Evolutionary conservation across 352 stramenopile genomes (phyloP).

Genomic region (Phytophthora sp.): DNA sequence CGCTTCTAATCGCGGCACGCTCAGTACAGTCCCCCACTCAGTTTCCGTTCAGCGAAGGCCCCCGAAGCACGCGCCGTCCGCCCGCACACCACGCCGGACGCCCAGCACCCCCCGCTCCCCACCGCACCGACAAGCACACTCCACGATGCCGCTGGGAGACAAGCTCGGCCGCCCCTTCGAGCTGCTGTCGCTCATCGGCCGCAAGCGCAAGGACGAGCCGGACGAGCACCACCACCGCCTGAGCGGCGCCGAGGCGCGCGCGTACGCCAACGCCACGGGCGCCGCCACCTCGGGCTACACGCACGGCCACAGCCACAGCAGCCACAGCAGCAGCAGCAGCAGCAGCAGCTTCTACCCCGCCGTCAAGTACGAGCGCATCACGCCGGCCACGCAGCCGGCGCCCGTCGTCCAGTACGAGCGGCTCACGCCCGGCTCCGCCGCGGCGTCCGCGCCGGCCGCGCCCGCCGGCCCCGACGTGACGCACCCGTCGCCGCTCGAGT

Average conservation of each 20-base stretch:
- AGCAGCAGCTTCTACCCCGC: conserved; percentile 37
- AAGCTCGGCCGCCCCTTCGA: conserved; percentile 67
- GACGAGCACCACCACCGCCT: conserved; percentile 17
- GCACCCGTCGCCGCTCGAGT: conserved; percentile 44
- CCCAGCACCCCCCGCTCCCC: not conserved
- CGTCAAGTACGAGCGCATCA: conserved; percentile 60
- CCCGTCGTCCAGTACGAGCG: conserved; percentile 58
- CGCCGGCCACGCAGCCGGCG: conserved; percentile 21
- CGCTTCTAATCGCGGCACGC: not conserved
- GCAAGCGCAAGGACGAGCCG: conserved; percentile 60
- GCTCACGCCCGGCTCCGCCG: conserved; percentile 41
- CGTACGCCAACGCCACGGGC: conserved; percentile 36
- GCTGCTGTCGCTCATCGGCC: conserved; percentile 65
- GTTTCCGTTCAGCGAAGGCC: conserved; percentile 1
- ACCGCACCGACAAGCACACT: no score
- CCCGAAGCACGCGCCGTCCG: not conserved
- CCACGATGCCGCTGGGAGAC: conserved; percentile 55
- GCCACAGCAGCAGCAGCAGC: conserved; percentile 4
- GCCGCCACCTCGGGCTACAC: conserved; percentile 17
- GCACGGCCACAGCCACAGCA: conserved; percentile 15
- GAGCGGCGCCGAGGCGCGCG: conserved; percentile 21
- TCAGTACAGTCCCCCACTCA: not conserved
- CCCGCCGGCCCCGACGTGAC: not conserved
- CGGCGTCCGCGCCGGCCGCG: not conserved
- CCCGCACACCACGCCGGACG: not conserved